These are phyloP conservation scores for Lepidium sativum DNA, from an alignment of 345 rosid species.

Conservation along the genomic window DNA sequence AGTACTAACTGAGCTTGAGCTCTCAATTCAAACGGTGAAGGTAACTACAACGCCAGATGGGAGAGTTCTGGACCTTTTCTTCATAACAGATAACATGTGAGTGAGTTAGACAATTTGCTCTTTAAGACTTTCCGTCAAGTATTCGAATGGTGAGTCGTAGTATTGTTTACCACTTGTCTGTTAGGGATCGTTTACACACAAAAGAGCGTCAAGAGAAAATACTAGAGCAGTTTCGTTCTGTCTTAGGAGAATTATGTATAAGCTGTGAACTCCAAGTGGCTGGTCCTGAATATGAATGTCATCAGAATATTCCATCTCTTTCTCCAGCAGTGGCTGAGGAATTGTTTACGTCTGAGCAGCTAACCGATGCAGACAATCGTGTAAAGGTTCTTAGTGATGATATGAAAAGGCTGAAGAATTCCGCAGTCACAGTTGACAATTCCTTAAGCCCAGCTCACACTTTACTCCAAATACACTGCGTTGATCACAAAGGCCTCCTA, in stretches of 20 bases:
- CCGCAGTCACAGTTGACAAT: conserved; percentile 53
- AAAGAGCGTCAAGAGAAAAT: conserved; percentile 50
- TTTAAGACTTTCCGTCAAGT: not conserved
- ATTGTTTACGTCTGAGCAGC: conserved; percentile 39
- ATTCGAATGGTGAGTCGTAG: not conserved
- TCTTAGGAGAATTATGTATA: conserved; percentile 66
- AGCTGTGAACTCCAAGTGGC: conserved; percentile 71
- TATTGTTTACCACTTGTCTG: not conserved
- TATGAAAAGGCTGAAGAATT: conserved; percentile 46
- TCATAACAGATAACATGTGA: conserved; percentile 71
- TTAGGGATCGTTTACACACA: conserved; percentile 68
- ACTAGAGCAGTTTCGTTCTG: conserved; percentile 47
- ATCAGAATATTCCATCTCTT: conserved; percentile 46
- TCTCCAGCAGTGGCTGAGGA: conserved; percentile 52
- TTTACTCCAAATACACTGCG: conserved; percentile 59
- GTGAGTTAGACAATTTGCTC: conserved; percentile 3
- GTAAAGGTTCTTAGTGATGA: conserved; percentile 57
- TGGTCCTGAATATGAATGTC: conserved; percentile 56
- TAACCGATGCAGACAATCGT: conserved; percentile 41
- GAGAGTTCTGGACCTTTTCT: conserved; percentile 79
- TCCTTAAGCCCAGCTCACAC: conserved; percentile 71
- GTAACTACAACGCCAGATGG: conserved; percentile 80
- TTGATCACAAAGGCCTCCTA: conserved; percentile 72
- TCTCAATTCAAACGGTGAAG: conserved; percentile 76
- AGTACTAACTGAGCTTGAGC: conserved; percentile 75